phyloP scores from a whole-genome alignment of 495 filamentous ascomycete species.

The Talaromyces stipitatus region DNA sequence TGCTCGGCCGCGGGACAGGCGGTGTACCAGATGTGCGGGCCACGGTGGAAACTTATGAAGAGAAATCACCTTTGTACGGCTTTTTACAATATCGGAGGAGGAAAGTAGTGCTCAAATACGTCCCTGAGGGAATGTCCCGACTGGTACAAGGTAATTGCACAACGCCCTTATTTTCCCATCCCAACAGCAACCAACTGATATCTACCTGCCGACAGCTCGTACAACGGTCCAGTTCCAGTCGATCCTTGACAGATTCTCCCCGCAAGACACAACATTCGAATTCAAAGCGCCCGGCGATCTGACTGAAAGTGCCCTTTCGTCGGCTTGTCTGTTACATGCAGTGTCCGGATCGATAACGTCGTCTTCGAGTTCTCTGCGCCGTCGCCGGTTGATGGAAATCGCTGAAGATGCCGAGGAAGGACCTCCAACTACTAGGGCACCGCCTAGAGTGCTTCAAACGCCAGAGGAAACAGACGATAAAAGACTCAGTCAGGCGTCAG shows the following conservation, averaged over 20 bases:
- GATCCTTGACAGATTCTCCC: constrained; percentile 76
- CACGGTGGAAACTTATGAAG: constrained; percentile 67
- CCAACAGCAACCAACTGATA: constrained; percentile 1
- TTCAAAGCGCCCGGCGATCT: constrained; percentile 69
- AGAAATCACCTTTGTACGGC: constrained; percentile 83
- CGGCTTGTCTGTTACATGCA: constrained; percentile 83
- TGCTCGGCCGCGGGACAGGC: constrained; percentile 69
- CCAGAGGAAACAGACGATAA: constrained; percentile 42
- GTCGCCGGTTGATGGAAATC: constrained; percentile 77
- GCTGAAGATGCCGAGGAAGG: constrained; percentile 73
- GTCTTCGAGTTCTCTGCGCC: constrained; percentile 70
- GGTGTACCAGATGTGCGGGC: constrained; percentile 80
- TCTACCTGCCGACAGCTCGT: constrained; percentile 52
- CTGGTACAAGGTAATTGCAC: constrained; percentile 69
- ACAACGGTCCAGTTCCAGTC: constrained; percentile 91
- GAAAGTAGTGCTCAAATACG: constrained; percentile 85
- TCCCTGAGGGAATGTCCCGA: constrained; percentile 84
- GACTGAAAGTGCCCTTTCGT: constrained; percentile 77
- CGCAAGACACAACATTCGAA: constrained; percentile 75
- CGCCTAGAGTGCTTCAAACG: constrained; percentile 51
- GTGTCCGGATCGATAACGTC: constrained; percentile 82
- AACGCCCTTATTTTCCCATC: constrained; percentile 3
- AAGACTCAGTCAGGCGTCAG: constrained; percentile 30
- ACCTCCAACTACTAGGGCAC: constrained; percentile 53
- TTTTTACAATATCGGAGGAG: constrained; percentile 83